These are phyloP conservation scores for Fistulinella prunicolor DNA, from an alignment of 768 basidiomycete genomes.

Conservation along the genomic window DNA sequence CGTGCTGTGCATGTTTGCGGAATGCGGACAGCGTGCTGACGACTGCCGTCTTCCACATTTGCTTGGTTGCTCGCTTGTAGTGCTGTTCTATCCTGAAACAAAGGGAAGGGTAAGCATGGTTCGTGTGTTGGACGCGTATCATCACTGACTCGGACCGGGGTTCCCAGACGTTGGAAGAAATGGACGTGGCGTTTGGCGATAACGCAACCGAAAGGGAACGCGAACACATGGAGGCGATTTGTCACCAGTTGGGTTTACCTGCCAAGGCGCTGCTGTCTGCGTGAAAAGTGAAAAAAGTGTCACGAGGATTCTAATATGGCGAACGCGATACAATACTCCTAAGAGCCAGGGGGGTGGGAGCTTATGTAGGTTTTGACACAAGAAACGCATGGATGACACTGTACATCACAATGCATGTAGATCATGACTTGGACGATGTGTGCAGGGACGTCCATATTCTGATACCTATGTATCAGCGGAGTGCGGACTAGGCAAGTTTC, in stretches of 20 bases:
- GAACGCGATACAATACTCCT: too few relatives aligned
- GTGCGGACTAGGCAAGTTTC: too few relatives aligned
- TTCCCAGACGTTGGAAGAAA: slow-evolving; percentile 34
- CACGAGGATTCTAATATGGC: not conserved
- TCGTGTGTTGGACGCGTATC: too few relatives aligned
- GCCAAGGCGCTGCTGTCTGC: slow-evolving; percentile 20
- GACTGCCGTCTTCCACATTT: not conserved
- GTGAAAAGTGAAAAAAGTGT: not conserved
- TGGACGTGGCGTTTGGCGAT: slow-evolving; percentile 33
- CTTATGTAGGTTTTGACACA: too few relatives aligned
- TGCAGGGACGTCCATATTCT: too few relatives aligned
- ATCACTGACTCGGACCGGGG: not conserved
- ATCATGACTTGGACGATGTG: too few relatives aligned
- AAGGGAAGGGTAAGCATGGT: slow-evolving; percentile 30
- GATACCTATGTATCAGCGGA: too few relatives aligned
- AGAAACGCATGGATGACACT: too few relatives aligned
- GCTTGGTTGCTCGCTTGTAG: slow-evolving; percentile 9
- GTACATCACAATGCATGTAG: too few relatives aligned
- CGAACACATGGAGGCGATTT: slow-evolving; percentile 27
- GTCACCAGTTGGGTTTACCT: slow-evolving; percentile 29
- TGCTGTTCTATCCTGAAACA: slow-evolving; percentile 30
- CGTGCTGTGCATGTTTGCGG: not conserved
- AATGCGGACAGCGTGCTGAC: not conserved
- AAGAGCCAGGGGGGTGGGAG: too few relatives aligned
- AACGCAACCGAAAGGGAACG: slow-evolving; percentile 25